Evolutionary conservation across 2,329 filamentous ascomycete genomes (phyloP), one percentile per base, ranked within the genome.

Genomic region (Colletotrichum lindemuthianum): DNA sequence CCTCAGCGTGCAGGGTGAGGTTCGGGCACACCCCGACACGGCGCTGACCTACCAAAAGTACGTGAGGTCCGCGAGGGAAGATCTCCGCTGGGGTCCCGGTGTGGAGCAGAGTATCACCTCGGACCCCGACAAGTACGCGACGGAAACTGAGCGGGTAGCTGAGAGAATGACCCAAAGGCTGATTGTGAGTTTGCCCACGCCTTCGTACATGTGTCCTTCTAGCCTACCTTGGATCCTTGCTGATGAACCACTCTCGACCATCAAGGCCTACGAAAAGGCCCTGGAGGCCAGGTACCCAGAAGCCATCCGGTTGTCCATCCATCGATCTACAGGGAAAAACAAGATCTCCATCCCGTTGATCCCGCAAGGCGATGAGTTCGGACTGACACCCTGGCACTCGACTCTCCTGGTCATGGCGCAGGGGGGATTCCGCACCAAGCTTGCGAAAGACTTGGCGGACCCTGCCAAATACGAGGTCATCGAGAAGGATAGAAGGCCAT

Each of bases 311-410:
- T 48, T 59, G 10, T 59, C 57, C 11, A 59, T 59, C 8, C 57
- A 59, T 59, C 57, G 57, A 12, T 59, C 57, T 3, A 59, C 57
- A 32, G 57, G 57, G 13, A 59, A 53, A 24, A 43, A 39, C 36
- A 59, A 59, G 57, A 52, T 59, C 11, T 59, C 57, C 3, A 15
- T 59, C 9, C 57, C 57, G 13, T 15, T 59, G 57, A 59, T 59
- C 12, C 57, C 57, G 8, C 57, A 59, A 16, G 9, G 37, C n/a
- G 9, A 40, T 7, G 33, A 40, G 8, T 59, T 59, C 24, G 57
- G 57, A 12, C n/a, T 36, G 12, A 47, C 40, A 7, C 57, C 57
- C 12, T 59, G 57, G 57, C 57, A 59, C 40, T 59, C 45, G 11
- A 44, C 45, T 9, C 45, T 59, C 12, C 4, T 59, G 8, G 39